Evolutionary conservation across 2,329 filamentous ascomycete species (phyloP).

Genomic region (Nemania abortiva): DNA sequence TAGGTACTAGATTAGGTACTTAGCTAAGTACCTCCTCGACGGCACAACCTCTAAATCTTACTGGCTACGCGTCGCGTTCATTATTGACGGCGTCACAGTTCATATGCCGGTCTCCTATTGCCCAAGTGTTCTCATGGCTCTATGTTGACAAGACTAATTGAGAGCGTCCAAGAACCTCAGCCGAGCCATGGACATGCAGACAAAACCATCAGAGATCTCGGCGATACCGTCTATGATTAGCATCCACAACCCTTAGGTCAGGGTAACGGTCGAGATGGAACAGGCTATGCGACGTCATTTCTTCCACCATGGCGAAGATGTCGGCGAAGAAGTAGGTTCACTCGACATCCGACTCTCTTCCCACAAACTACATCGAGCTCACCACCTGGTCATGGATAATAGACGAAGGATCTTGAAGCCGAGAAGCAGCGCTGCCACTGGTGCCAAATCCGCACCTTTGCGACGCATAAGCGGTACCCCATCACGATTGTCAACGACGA

Average conservation of each 20-base stretch:
- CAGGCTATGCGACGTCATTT: constrained; percentile 62
- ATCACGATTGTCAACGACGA: constrained; percentile 74
- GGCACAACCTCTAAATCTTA: not conserved
- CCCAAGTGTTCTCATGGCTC: not conserved
- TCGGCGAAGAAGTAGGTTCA: no score
- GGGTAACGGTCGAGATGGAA: constrained; percentile 57
- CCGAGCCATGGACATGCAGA: constrained; percentile 31
- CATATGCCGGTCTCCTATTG: not conserved
- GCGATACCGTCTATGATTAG: constrained; percentile 25
- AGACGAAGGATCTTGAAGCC: constrained; percentile 52
- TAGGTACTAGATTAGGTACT: not conserved
- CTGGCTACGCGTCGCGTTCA: constrained; percentile 5
- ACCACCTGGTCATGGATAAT: constrained; percentile 13
- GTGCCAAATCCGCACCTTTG: constrained; percentile 70
- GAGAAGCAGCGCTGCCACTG: constrained; percentile 66
- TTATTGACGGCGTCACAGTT: not conserved
- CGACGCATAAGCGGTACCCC: constrained; percentile 61
- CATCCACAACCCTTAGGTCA: not conserved
- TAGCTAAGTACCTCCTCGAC: not conserved
- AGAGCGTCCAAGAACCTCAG: not conserved
- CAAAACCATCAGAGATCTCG: constrained; percentile 13
- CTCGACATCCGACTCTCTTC: constrained; percentile 33
- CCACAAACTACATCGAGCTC: not conserved
- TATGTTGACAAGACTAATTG: not conserved
- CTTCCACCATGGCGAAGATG: constrained; percentile 60